Evolutionary conservation across 2,329 filamentous ascomycete species (phyloP).

Genomic region (Hawksworthiomyces lignivorus): DNA sequence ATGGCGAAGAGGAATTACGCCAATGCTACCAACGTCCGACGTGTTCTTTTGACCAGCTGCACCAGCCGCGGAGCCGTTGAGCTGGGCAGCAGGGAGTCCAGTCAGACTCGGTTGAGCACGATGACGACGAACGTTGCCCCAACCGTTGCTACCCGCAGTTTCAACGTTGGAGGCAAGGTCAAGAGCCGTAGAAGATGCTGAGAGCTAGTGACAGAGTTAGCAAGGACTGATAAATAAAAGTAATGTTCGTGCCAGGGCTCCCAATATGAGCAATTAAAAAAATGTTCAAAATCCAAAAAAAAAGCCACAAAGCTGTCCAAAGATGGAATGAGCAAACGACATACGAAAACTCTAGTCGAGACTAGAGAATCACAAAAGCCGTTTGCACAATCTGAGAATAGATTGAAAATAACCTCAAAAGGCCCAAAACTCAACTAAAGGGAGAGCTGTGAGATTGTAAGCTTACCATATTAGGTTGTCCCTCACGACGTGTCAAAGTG

Average conservation of each 20-base stretch:
- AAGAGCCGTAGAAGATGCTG: slow-evolving; percentile 71
- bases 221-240: neutral
- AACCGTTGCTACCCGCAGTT: slow-evolving; percentile 38
- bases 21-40: slow-evolving; percentile 39
- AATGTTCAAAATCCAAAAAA: too few relatives aligned
- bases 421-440: neutral
- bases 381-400: neutral
- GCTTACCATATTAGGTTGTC: slow-evolving; percentile 37
- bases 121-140: slow-evolving; percentile 59
- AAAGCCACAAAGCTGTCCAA: too few relatives aligned
- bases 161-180: slow-evolving; percentile 69
- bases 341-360: too few relatives aligned
- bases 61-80: slow-evolving; percentile 28
- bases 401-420: too few relatives aligned
- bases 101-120: slow-evolving; percentile 57
- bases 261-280: too few relatives aligned
- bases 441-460: neutral
- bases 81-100: slow-evolving; percentile 32
- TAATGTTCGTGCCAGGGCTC: too few relatives aligned
- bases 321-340: too few relatives aligned
- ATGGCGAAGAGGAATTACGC: slow-evolving; percentile 45
- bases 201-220: slow-evolving; percentile 46
- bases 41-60: slow-evolving; percentile 28
- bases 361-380: too few relatives aligned
- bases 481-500: slow-evolving; percentile 63